phyloP scores from a whole-genome alignment of 768 basidiomycete genomes.

The Hypholoma fasciculare region DNA sequence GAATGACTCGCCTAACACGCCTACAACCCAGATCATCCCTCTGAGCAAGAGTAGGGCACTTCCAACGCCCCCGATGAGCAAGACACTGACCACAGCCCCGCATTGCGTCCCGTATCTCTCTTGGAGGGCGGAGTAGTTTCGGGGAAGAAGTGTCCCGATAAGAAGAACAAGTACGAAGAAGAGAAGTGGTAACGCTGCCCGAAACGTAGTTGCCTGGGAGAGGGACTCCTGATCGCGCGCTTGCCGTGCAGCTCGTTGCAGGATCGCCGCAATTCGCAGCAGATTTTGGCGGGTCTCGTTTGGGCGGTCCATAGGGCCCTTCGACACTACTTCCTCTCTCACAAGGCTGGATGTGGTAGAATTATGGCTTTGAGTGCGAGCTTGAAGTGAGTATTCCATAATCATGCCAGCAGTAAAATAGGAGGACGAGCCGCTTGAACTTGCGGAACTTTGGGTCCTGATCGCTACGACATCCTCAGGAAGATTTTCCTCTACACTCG shows the following conservation, averaged over 20 bases:
- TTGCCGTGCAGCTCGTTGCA: constrained; percentile 13
- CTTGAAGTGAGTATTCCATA: too few species aligned
- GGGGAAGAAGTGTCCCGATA: constrained; percentile 7
- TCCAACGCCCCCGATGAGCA: constrained; percentile 4
- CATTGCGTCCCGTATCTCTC: neutral
- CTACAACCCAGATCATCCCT: constrained; percentile 12
- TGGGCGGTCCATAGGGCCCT: neutral
- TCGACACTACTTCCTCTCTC: neutral
- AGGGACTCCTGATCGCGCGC: constrained; percentile 1
- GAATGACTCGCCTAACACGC: constrained; percentile 7
- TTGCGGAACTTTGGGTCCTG: too few species aligned
- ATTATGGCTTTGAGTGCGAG: too few species aligned
- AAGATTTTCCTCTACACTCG: too few species aligned
- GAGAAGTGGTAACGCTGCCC: constrained; percentile 4
- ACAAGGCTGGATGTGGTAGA: neutral
- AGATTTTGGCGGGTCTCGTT: neutral
- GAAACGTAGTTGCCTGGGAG: constrained; percentile 11
- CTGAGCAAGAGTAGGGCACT: constrained; percentile 7
- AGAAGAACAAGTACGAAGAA: constrained; percentile 10
- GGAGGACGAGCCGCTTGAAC: too few species aligned
- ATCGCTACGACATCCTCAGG: too few species aligned
- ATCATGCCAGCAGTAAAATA: too few species aligned
- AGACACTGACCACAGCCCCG: neutral
- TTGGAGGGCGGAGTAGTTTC: neutral
- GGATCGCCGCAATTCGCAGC: constrained; percentile 6